Base-by-base conservation (phyloP, 805 yeast genomes). In the Cyberlindnera saturnus region DNA sequence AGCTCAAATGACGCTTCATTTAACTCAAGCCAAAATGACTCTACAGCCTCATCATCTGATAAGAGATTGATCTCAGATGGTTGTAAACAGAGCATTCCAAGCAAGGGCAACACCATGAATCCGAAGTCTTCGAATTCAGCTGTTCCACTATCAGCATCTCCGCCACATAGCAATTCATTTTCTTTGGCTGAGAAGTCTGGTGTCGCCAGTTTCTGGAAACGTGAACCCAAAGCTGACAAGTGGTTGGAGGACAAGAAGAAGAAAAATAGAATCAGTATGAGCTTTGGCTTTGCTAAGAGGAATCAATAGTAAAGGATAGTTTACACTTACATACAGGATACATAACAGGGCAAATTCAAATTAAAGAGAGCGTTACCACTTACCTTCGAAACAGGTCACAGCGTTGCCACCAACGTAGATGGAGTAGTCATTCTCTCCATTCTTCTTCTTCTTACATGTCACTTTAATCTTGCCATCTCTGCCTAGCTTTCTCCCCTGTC, bases 351-450 rank as follows among this genome's bases (percentile, higher is more conserved):
- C 28, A 23, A 23, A 9, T 23, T 19, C 15, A 34, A 19, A 13
- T 17, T 11, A 5, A 20, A 36, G 37, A 30, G 16, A 15, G 30
- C 14, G 10, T 20, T 32, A 43, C 44, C 48, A 49, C 6, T 20
- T 29, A 36, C 77, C 76, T 18, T 61, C 54, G 3, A 72, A 44
- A 20, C 63, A 55, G 13, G 74, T 66, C 0, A 63, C 45, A 3
- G 70, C 70, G 19, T 61, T 42, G 3, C 78, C 78, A 17, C 71
- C 73, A 20, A 72, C 69, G 28, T 48, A 46, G 23, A 65, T 43
- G 15, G 42, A 26, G 23, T 36, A 36, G 13, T 37, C 39, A 35
- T 46, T 41, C 2, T 40, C 36, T 3, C 48, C 54, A 7, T 42
- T 45, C 3, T 30, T 30, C 14, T 34, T 33, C 31, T 48, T 49